Evolutionary conservation across 2,329 filamentous ascomycete genomes (phyloP), one percentile per base, ranked within the genome.

Genomic region (Zasmidium angulare): DNA sequence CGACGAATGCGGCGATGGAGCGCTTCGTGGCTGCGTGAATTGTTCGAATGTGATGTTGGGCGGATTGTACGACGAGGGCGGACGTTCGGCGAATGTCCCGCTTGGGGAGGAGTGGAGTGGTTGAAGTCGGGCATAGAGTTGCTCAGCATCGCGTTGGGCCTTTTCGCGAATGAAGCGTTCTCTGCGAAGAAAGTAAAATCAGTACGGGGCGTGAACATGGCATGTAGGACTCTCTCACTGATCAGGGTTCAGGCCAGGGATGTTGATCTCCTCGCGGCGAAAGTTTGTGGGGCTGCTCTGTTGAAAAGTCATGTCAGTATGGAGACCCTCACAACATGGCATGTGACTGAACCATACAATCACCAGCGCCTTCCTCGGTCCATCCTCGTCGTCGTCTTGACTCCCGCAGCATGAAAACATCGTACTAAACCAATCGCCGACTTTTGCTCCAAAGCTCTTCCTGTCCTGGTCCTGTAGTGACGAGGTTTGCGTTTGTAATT

Each of bases 261-360:
- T 63, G 46, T 61, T 63, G 29, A 73, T 63, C 51, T 74, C 72
- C 61, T 73, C 65, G 56, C 71, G 66, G 50, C 70, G 67, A 58
- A 73, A 73, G 56, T 73, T 60, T 48, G 68, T 73, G 12, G 72
- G 72, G 17, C 53, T 58, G 58, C 69, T 68, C 71, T 73, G 62
- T 57, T 7, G 17, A 47, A 29, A n/a, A 21, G 36, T 2, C 1
- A 1, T 12, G 17, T 40, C 36, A 52, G 26, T 21, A 36, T 19
- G 9, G n/a, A n/a, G 14, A 1, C 26, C 11, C 3, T 17, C 12
- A 43, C 11, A 3, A 43, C 12, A 7, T 36, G 29, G 29, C 7
- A 14, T n/a, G 14, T 36, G 14, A 36, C n/a, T 4, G 19, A 55
- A 23, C 58, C 65, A 50, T 59, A 70, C 68, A 40, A 70, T 70